Base-by-base conservation (phyloP, 1,284 basidiomycete genomes). In the Cystobasidium sp. region DNA sequence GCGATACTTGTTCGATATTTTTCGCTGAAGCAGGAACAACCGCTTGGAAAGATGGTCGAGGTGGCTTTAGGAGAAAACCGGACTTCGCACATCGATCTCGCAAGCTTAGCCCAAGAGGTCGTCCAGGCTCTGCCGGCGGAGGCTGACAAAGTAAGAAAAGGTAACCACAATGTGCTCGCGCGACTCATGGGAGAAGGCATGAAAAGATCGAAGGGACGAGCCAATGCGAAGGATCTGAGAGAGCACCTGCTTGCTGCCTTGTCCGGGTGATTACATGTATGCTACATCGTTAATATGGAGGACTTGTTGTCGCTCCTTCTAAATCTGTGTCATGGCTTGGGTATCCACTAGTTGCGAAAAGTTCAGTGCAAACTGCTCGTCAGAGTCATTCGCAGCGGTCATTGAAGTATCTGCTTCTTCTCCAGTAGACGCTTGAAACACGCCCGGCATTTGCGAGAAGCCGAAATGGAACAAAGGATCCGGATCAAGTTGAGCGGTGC, bases 181-280 rank as follows among this genome's bases (percentile, higher is more conserved):
- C 90, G 91, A 76, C 86, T 99, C 44, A 87, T 98, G 7, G 96
- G 96, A 0, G 86, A 88, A 80, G 91, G 96, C 24, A 97, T 98
- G 93, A 91, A 89, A 82, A 82, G 87, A 67, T 91, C 89, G 75
- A 85, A 88, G 74, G 95, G 95, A 4, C 86, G 88, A 44, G 93
- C 90, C 22, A 90, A 97, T 79, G 85, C 86, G 0, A 79, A 81
- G 64, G 77, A 80, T 49, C 83, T 83, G 0, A 81, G 78, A 52
- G 80, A 80, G 61, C 75, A 82, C 18, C 75, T 85, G 14, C 37
- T 66, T 53, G 64, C 22, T 24, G 46, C 43, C 2, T 20, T 59
- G 22, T 6, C 9, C 16, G 20, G 37, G 1, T 20, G 8, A 56
- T 12, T 12, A 56, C 53, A 37, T 14, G 14, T 49, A 14, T 49